Conservation (phyloP, 2,329 filamentous ascomycete species). For the Fusarium pseudograminearum region DNA sequence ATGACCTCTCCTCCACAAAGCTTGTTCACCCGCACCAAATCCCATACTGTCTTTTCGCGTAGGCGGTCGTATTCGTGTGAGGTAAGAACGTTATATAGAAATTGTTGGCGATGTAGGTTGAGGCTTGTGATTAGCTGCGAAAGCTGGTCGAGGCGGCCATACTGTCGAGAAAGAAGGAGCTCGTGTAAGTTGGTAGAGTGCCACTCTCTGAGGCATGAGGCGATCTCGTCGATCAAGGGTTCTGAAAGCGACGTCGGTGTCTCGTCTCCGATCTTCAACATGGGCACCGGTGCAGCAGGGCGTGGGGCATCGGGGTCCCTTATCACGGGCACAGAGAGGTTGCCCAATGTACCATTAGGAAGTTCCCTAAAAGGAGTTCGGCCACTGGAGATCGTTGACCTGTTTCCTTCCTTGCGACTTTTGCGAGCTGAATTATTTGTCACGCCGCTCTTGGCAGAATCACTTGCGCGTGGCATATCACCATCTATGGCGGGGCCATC, state of each 20-base stretch:
- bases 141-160: slow-evolving; percentile 83
- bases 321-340: slow-evolving; percentile 61
- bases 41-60: slow-evolving; percentile 94
- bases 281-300: slow-evolving; percentile 91
- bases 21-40: slow-evolving; percentile 93
- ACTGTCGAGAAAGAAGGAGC: slow-evolving; percentile 84
- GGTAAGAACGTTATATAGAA: slow-evolving; percentile 94
- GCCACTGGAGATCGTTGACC: slow-evolving; percentile 40
- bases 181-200: slow-evolving; percentile 97
- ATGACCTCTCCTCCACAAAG: slow-evolving; percentile 94
- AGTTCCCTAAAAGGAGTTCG: slow-evolving; percentile 53
- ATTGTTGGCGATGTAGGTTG: slow-evolving; percentile 86
- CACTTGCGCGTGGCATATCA: slow-evolving; percentile 53
- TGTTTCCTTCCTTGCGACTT: slow-evolving; percentile 53
- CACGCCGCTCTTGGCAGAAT: slow-evolving; percentile 68
- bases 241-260: slow-evolving; percentile 90
- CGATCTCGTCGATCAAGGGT: slow-evolving; percentile 96
- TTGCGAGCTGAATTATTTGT: slow-evolving; percentile 53
- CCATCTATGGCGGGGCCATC: slow-evolving; percentile 49
- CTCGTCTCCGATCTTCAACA: slow-evolving; percentile 98
- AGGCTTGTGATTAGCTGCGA: slow-evolving; percentile 84
- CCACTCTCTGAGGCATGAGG: slow-evolving; percentile 96
- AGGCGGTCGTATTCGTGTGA: slow-evolving; percentile 82
- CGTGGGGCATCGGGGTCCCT: slow-evolving; percentile 77
- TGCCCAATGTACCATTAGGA: slow-evolving; percentile 56